Percentiles rank a stretch among this genome's conserved stretches.
These are phyloP conservation scores for Pythium vanterpoolii DNA, from an alignment of 352 stramenopile genomes.

Conservation along the genomic window DNA sequence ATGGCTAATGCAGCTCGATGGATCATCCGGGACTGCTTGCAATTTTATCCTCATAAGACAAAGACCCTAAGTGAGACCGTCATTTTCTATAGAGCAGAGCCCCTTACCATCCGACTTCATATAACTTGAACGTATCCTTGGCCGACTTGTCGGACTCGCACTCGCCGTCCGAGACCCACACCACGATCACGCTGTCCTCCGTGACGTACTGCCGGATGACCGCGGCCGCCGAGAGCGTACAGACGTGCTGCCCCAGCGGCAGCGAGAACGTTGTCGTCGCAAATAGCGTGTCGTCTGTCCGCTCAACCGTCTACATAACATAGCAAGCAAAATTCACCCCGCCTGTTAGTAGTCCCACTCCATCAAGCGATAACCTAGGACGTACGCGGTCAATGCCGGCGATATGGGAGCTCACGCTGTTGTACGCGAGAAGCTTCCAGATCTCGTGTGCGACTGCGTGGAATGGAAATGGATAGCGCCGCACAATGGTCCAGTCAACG, in stretches of 20 bases:
- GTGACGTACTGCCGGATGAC: slow-evolving; percentile 18
- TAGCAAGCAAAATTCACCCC: background rate
- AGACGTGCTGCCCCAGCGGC: slow-evolving; percentile 4
- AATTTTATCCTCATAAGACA: slow-evolving; percentile 19
- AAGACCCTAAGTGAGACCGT: background rate
- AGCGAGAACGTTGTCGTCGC: slow-evolving; percentile 23
- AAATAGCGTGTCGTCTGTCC: slow-evolving; percentile 23
- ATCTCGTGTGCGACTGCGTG: slow-evolving; percentile 27
- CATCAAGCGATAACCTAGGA: background rate
- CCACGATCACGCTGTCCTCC: slow-evolving; percentile 16
- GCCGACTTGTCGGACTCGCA: slow-evolving; percentile 25
- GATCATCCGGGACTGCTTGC: slow-evolving; percentile 8
- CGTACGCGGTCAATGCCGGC: slow-evolving; percentile 20
- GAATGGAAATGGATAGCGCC: slow-evolving; percentile 36
- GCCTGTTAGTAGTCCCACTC: background rate
- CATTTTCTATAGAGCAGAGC: no score
- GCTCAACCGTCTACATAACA: slow-evolving; percentile 23
- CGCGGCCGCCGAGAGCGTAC: slow-evolving; percentile 9
- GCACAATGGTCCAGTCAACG: slow-evolving; percentile 25
- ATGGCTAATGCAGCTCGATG: slow-evolving; percentile 16
- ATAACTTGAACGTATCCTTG: slow-evolving; percentile 34
- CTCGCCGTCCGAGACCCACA: slow-evolving; percentile 37
- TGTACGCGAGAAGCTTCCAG: slow-evolving; percentile 31
- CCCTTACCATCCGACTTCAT: slow-evolving; percentile 41
- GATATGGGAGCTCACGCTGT: slow-evolving; percentile 5